Base-by-base conservation (phyloP, 768 basidiomycete species). In the Suillus luteus region DNA sequence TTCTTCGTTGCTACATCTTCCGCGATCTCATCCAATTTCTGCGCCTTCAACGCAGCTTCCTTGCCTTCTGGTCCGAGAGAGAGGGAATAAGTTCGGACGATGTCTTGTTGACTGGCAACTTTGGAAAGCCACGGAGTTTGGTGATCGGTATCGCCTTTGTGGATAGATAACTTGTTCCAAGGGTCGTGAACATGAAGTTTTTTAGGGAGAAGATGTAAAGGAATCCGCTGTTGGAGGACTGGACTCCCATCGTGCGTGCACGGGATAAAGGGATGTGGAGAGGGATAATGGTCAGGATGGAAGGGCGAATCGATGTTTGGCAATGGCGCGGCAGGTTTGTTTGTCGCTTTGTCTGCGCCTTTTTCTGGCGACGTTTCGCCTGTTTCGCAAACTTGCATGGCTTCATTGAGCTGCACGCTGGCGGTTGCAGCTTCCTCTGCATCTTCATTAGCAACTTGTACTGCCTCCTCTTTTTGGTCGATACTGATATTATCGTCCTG, bases 151-250 rank as follows among this genome's bases (percentile, higher is more conserved):
- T 35, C 5, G 43, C 8, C 55, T 5, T 55, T 0, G 31, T 17
- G 7, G 19, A 73, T 73, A 35, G 62, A 19, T 38, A 82, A 75
- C 10, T 78, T 48, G 60, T 70, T 68, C 66, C 73, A 81, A 0
- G 82, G 81, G 62, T 82, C 82, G 61, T 83, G 82, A 1, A 83
- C 79, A 27, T 78, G 65, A 11, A 83, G 71, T 22, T 68, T 80
- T 67, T 77, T 64, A 0, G 83, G 83, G 22, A 81, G 73, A 5
- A 79, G 68, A 43, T 76, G 62, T 5, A 72, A 62, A 0, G 79
- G 75, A 38, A 81, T 67, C 5, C 71, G 72, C 4, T 78, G 70
- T 63, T 79, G 75, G 31, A 81, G 75, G 5, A 43, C 43, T 12
- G 76, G 68, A 8, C 63, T 37, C 31, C 66, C 67, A 3, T 65